Evolutionary conservation across 805 yeast genomes (phyloP).

Genomic region (Tanozyma kutaoensis): DNA sequence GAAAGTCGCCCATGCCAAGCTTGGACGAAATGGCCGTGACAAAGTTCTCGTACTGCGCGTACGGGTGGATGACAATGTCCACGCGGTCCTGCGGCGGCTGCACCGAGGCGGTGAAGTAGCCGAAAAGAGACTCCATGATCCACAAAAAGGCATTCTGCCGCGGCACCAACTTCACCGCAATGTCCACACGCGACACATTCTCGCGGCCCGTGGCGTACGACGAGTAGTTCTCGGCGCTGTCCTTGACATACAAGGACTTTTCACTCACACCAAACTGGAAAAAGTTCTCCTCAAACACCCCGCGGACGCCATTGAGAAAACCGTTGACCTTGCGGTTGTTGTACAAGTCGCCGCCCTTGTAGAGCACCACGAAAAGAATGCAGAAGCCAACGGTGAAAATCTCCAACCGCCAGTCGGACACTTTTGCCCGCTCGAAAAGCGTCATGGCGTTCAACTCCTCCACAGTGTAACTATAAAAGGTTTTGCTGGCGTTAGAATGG

Average conservation of each 20-base stretch:
- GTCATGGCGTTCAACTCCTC: slow-evolving; percentile 51
- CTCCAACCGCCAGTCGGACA: slow-evolving; percentile 75
- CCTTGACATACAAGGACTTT: slow-evolving; percentile 39
- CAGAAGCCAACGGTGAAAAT: slow-evolving; percentile 38
- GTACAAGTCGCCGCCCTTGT: slow-evolving; percentile 42
- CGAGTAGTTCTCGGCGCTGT: slow-evolving; percentile 47
- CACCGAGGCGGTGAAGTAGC: slow-evolving; percentile 42
- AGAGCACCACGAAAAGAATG: slow-evolving; percentile 32
- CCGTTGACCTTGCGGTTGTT: slow-evolving; percentile 44
- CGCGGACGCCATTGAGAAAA: slow-evolving; percentile 36
- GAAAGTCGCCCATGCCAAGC: slow-evolving; percentile 60
- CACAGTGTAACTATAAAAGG: slow-evolving; percentile 15
- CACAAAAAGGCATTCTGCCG: slow-evolving; percentile 71
- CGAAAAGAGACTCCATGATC: slow-evolving; percentile 47
- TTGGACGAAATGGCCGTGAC: slow-evolving; percentile 80
- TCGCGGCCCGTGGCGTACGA: slow-evolving; percentile 85
- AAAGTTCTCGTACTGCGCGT: slow-evolving; percentile 51
- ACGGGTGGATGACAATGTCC: slow-evolving; percentile 44
- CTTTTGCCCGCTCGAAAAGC: slow-evolving; percentile 39
- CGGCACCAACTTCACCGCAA: slow-evolving; percentile 53
- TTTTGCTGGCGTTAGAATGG: slow-evolving; percentile 4
- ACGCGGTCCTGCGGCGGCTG: slow-evolving; percentile 46
- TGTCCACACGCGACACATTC: slow-evolving; percentile 50
- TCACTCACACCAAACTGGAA: slow-evolving; percentile 56
- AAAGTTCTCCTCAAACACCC: slow-evolving; percentile 53